Base-by-base conservation (phyloP, 805 yeast genomes). In the Cyberlindnera subsufficiens region DNA sequence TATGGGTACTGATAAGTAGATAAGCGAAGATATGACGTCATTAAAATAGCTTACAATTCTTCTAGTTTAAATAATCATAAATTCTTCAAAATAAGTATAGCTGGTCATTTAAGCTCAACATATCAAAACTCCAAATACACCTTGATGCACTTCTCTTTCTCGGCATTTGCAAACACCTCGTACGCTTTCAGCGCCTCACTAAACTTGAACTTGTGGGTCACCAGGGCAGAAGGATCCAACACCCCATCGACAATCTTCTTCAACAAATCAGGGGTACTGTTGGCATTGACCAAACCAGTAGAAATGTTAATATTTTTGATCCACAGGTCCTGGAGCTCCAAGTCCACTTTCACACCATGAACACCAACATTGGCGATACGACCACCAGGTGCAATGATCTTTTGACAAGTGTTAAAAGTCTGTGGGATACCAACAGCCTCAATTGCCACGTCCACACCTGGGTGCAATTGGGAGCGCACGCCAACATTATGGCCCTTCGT, bases 391-490 rank as follows among this genome's bases (percentile, higher is more conserved):
- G 70, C 64, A 47, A 78, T 70, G 30, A 75, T 66, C 25, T 70
- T 69, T 44, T 80, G 75, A 49, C 82, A 82, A 48, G 76, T 63
- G 52, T 76, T 74, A 56, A 80, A 78, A 42, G 85, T 78, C 32
- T 66, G 65, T 45, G 80, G 80, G 36, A 82, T 71, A 55, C 85
- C 88, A 27, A 82, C 82, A 60, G 85, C 77, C 62, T 79, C 75
- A 49, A 72, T 71, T 35, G 74, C 86, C 57, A 78, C 80, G 46
- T 80, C 82, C 16, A 78, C 85, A 50, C 77, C 77, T 34, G 60
- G 61, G 9, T 66, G 67, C 29, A 62, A 65, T 3, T 47, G 60
- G 5, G 47, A 37, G 35, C 58, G 58, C 22, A 36, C 42, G n/a
- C 47, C 50, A 19, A 39, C 42, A 17, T 50, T 58, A 3, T 50